These are phyloP conservation scores for Abelmoschus esculentus DNA, from an alignment of 345 rosid species.

Conservation along the genomic window DNA sequence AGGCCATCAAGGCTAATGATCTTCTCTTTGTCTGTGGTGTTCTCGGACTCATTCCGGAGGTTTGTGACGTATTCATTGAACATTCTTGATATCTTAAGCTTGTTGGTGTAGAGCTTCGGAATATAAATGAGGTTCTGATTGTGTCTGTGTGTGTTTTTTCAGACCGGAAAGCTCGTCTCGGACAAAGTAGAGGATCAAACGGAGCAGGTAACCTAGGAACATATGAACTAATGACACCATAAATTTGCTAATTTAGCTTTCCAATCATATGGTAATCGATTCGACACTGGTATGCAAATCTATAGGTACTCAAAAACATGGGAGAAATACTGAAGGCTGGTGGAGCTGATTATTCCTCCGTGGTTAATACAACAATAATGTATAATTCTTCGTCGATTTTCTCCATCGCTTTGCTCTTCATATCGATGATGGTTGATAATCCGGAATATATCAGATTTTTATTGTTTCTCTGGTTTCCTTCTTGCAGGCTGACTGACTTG, in stretches of 20 bases:
- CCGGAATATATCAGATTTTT: not conserved
- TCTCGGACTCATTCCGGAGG: conserved; percentile 86
- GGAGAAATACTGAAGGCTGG: conserved; percentile 11
- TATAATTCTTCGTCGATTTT: not conserved
- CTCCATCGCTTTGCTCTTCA: not conserved
- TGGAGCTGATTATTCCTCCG: conserved; percentile 6
- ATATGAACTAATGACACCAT: not conserved
- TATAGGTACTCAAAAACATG: conserved; percentile 1
- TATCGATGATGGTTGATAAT: not conserved
- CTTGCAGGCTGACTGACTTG: conserved; percentile 82
- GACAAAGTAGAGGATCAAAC: conserved; percentile 11
- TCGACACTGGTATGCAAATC: not conserved
- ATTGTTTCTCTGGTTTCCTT: conserved; percentile 6
- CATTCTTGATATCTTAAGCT: conserved; percentile 7
- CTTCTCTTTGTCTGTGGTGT: conserved; percentile 73
- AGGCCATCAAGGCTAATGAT: conserved; percentile 76
- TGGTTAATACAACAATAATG: conserved; percentile 9
- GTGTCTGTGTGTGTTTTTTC: conserved; percentile 17
- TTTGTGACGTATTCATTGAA: conserved; percentile 16
- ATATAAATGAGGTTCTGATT: conserved; percentile 1
- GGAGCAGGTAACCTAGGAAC: not conserved
- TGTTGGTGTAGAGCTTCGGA: not conserved
- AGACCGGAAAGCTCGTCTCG: conserved; percentile 44
- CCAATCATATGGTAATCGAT: not conserved
- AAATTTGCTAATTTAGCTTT: not conserved